A percentile compares a stretch with the other conserved stretches of the same genome.
phyloP scores from a whole-genome alignment of 345 rosid genomes.

The Sisymbrium irio region DNA sequence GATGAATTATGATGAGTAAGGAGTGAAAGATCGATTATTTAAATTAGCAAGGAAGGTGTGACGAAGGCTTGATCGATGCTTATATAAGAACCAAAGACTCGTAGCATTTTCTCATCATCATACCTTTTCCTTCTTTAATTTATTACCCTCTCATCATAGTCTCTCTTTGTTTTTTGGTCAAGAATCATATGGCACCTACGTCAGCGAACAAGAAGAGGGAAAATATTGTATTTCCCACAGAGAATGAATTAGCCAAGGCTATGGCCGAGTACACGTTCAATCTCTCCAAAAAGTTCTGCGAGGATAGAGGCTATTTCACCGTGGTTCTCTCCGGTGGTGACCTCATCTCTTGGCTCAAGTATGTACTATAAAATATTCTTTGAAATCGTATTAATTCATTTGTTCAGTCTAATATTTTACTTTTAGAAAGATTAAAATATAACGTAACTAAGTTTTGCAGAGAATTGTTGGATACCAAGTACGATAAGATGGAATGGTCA shows the following conservation, averaged over 20 bases:
- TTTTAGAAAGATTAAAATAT: background rate
- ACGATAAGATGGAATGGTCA: slow-evolving; percentile 69
- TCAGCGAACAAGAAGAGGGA: background rate
- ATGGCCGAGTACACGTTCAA: slow-evolving; percentile 63
- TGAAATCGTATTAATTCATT: background rate
- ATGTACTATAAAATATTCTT: slow-evolving; percentile 6
- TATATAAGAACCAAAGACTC: background rate
- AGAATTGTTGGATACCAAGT: slow-evolving; percentile 49
- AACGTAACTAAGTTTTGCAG: slow-evolving; percentile 30
- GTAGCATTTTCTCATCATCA: background rate
- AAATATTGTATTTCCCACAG: slow-evolving; percentile 4
- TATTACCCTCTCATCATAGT: background rate
- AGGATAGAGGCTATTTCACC: slow-evolving; percentile 57
- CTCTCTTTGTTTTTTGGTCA: background rate
- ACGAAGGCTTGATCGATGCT: background rate
- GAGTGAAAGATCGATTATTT: background rate
- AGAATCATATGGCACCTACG: background rate
- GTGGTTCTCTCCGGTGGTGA: slow-evolving; percentile 84
- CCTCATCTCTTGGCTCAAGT: slow-evolving; percentile 63
- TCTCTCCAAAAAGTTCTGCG: slow-evolving; percentile 50
- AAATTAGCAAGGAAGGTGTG: background rate
- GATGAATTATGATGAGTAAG: background rate
- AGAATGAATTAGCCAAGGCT: slow-evolving; percentile 40
- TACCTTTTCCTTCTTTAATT: background rate
- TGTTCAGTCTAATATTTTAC: background rate